Conservation (phyloP, 148 eudicot species). For the Rhododendron mucronatum region DNA sequence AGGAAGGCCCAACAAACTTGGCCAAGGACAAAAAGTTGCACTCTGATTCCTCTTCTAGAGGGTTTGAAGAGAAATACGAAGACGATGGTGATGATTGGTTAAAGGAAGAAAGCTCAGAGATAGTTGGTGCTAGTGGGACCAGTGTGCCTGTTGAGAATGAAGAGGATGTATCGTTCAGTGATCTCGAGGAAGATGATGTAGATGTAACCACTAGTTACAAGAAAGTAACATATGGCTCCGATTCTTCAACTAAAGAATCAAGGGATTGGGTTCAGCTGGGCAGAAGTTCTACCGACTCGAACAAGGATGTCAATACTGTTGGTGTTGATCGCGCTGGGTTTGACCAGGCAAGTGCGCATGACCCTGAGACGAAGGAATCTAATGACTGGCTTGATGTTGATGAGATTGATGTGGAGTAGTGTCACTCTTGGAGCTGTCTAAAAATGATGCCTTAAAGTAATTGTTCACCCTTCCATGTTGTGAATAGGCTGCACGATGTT, state of each 20-base stretch:
- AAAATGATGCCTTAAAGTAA: background rate
- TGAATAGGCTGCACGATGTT: constrained; percentile 10
- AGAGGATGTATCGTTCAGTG: constrained; percentile 94
- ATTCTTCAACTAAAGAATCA: constrained; percentile 44
- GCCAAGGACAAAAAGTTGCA: constrained; percentile 18
- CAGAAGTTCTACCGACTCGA: constrained; percentile 28
- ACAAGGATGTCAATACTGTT: constrained; percentile 21
- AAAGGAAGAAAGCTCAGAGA: constrained; percentile 64
- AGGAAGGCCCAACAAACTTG: constrained; percentile 34
- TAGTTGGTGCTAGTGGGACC: constrained; percentile 30
- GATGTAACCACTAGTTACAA: constrained; percentile 45
- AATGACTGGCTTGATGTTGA: constrained; percentile 61
- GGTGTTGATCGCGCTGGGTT: constrained; percentile 18
- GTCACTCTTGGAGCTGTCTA: background rate
- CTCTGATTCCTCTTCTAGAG: constrained; percentile 26
- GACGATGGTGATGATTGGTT: constrained; percentile 94
- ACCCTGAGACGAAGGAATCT: constrained; percentile 45
- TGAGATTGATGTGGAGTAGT: constrained; percentile 48
- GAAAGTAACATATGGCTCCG: constrained; percentile 31
- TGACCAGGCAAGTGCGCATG: constrained; percentile 26
- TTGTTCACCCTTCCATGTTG: background rate
- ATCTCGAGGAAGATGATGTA: constrained; percentile 90
- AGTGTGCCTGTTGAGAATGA: constrained; percentile 48
- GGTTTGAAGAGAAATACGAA: constrained; percentile 38
- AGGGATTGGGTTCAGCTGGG: constrained; percentile 51